These are phyloP conservation scores for Lodderomyces pseudojiufengensis DNA, from an alignment of 1,139 yeast genomes.

Conservation along the genomic window DNA sequence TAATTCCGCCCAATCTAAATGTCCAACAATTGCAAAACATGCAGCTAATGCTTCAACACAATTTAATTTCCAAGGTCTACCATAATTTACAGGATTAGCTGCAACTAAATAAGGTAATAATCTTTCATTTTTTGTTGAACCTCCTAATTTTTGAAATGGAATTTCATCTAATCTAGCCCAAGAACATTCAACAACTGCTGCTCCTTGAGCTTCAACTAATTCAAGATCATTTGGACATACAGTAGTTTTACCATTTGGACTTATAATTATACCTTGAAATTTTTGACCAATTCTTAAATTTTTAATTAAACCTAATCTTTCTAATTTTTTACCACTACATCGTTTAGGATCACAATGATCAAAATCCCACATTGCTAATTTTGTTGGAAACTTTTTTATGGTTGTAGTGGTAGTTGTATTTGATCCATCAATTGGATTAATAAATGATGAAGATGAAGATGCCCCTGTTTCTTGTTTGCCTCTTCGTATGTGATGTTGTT, in stretches of 20 bases:
- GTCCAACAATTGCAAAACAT: conserved; percentile 92
- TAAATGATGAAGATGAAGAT: conserved; percentile 10
- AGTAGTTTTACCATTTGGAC: conserved; percentile 88
- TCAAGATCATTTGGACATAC: conserved; percentile 87
- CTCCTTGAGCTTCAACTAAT: conserved; percentile 76
- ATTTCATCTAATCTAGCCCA: conserved; percentile 97
- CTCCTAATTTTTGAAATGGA: conserved; percentile 92
- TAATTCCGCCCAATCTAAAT: conserved; percentile 80
- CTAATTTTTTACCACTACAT: conserved; percentile 93
- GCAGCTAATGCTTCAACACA: conserved; percentile 99
- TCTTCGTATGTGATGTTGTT: conserved; percentile 47
- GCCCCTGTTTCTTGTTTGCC: conserved; percentile 46
- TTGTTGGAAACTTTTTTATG: conserved; percentile 50
- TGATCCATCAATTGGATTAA: background rate
- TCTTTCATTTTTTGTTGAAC: conserved; percentile 64
- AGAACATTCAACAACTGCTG: conserved; percentile 96
- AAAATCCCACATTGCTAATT: conserved; percentile 90
- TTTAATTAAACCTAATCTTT: conserved; percentile 79
- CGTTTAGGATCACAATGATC: conserved; percentile 98
- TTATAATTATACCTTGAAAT: conserved; percentile 83
- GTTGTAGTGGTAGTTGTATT: conserved; percentile 1
- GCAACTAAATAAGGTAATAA: conserved; percentile 90
- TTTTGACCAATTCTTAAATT: conserved; percentile 85
- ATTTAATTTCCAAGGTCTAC: conserved; percentile 92
- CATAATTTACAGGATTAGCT: conserved; percentile 95